Conservation (phyloP, 768 basidiomycete genomes). For the Ramaria sp. region DNA sequence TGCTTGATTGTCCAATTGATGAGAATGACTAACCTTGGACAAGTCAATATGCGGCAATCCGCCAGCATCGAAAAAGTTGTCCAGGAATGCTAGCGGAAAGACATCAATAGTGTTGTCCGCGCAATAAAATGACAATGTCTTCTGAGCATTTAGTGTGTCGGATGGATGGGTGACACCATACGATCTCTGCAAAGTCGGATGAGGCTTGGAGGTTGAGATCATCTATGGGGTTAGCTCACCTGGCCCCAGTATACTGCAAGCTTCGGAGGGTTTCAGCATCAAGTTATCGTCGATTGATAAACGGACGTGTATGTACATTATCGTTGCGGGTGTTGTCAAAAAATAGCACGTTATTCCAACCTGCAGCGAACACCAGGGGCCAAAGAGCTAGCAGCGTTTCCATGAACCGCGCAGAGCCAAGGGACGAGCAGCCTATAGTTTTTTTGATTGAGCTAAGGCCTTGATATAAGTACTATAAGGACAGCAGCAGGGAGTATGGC, state of each 20-base stretch:
- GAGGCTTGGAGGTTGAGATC: neutral
- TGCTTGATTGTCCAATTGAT: neutral
- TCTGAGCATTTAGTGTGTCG: constrained; percentile 5
- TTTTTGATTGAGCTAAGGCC: neutral
- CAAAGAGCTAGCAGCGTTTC: neutral
- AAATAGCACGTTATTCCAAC: neutral
- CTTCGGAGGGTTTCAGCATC: neutral
- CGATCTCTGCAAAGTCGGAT: constrained; percentile 3
- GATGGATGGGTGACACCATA: constrained; percentile 6
- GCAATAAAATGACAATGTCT: constrained; percentile 10
- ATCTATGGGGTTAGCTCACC: neutral
- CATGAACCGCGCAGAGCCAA: neutral
- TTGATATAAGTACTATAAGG: neutral
- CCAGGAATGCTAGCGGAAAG: constrained; percentile 10
- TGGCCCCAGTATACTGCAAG: constrained; percentile 6
- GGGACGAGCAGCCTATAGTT: neutral
- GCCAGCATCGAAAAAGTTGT: constrained; percentile 9
- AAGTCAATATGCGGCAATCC: constrained; percentile 50
- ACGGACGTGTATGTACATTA: neutral
- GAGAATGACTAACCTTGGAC: constrained; percentile 36
- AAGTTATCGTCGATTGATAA: neutral
- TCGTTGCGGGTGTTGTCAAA: neutral
- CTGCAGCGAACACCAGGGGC: neutral
- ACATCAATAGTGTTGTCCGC: constrained; percentile 10
- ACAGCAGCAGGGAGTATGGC: neutral